A percentile compares a stretch with the other conserved stretches of the same genome.
phyloP scores from a whole-genome alignment of 108 stramenopile genomes.

The Licmophora abbreviata region DNA sequence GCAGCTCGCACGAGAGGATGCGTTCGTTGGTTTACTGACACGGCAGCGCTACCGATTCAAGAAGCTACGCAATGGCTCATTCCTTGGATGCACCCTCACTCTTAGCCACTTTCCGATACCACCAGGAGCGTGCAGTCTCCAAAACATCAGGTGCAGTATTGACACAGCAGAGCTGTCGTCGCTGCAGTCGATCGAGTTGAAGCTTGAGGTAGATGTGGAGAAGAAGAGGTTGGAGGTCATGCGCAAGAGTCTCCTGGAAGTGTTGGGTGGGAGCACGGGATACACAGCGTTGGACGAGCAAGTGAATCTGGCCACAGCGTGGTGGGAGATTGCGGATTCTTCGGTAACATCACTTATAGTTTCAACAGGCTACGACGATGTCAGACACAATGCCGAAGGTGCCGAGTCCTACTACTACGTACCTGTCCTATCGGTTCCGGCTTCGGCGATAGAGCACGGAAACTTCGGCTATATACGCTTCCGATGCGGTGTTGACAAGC shows the following conservation, averaged over 20 bases:
- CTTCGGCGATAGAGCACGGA: not conserved
- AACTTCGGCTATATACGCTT: conserved; percentile 51
- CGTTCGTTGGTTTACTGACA: conserved; percentile 27
- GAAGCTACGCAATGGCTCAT: conserved; percentile 12
- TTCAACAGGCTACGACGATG: conserved; percentile 53
- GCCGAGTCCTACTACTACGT: not conserved
- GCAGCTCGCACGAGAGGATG: too few relatives aligned
- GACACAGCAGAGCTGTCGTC: conserved; percentile 8
- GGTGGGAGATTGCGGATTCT: conserved; percentile 40
- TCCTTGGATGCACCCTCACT: conserved; percentile 29
- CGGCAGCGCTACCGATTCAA: conserved; percentile 33
- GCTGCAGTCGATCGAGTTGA: conserved; percentile 35
- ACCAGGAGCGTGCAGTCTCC: too few relatives aligned
- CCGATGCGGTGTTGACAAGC: conserved; percentile 16
- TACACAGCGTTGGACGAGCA: conserved; percentile 21
- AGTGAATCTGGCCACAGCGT: conserved; percentile 36
- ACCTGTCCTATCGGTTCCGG: conserved; percentile 8
- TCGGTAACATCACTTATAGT: conserved; percentile 25
- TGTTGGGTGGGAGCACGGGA: not conserved
- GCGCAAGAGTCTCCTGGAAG: too few relatives aligned
- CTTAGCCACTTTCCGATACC: conserved; percentile 26
- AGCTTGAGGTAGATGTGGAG: too few relatives aligned
- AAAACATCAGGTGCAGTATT: not conserved
- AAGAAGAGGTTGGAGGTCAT: too few relatives aligned
- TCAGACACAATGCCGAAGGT: conserved; percentile 1